Percentiles rank a stretch among this genome's conserved stretches.
Evolutionary conservation across 2,329 filamentous ascomycete genomes (phyloP).

Genomic region (Thermoascus crustaceus): DNA sequence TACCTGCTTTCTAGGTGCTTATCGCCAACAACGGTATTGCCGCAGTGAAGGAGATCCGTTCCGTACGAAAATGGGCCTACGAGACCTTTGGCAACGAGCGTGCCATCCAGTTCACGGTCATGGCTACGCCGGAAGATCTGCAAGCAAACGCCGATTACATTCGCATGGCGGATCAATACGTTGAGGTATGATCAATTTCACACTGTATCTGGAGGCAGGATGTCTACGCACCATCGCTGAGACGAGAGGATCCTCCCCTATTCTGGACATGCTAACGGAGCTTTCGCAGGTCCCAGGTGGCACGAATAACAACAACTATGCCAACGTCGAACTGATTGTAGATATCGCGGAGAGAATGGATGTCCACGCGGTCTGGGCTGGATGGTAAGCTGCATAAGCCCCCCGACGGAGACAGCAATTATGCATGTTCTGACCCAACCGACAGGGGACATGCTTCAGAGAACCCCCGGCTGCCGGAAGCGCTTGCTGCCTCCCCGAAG

Average conservation of each 20-base stretch:
- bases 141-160: conserved; percentile 98
- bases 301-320: conserved; percentile 99
- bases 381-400: conserved; percentile 59
- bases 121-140: conserved; percentile 97
- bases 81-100: conserved; percentile 97
- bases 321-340: conserved; percentile 98
- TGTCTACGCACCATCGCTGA: neutral
- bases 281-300: conserved; percentile 73
- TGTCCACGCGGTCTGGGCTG: conserved; percentile 97
- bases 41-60: conserved; percentile 98
- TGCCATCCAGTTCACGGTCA: conserved; percentile 98
- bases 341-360: conserved; percentile 98
- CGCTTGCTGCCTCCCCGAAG: conserved; percentile 88
- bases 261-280: too few species aligned
- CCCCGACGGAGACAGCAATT: neutral
- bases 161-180: conserved; percentile 98
- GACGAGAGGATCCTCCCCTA: too few species aligned
- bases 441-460: conserved; percentile 91
- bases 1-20: conserved; percentile 60
- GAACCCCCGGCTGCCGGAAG: conserved; percentile 95
- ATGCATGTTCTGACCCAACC: conserved; percentile 1
- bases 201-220: neutral
- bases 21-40: conserved; percentile 99
- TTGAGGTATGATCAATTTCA: conserved; percentile 54
- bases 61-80: conserved; percentile 99